phyloP scores from a whole-genome alignment of 352 stramenopile species.

The Phytophthora crassamura region DNA sequence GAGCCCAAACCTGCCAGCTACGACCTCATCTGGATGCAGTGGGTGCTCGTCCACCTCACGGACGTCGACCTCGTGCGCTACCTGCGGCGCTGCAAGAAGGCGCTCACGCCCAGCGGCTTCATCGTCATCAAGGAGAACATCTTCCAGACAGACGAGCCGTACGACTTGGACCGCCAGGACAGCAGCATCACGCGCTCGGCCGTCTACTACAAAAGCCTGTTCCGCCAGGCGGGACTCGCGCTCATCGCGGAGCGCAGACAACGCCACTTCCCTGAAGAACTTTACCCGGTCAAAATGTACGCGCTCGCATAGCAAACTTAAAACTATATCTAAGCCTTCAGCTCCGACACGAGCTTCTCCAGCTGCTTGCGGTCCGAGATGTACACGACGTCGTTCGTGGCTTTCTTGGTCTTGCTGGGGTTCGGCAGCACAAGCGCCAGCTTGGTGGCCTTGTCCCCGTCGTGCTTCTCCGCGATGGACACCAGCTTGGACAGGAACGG shows the following conservation, averaged over 20 bases:
- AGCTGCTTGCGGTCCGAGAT: slow-evolving; percentile 37
- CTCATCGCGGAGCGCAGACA: slow-evolving; percentile 88
- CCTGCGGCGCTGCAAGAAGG: slow-evolving; percentile 87
- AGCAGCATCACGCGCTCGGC: slow-evolving; percentile 92
- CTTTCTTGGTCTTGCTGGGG: slow-evolving; percentile 25
- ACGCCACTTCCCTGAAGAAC: slow-evolving; percentile 93
- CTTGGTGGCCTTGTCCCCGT: slow-evolving; percentile 36
- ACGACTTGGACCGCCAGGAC: slow-evolving; percentile 95
- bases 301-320: slow-evolving; percentile 62
- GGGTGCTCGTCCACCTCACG: slow-evolving; percentile 95
- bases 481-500: slow-evolving; percentile 50
- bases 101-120: slow-evolving; percentile 61
- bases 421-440: slow-evolving; percentile 42
- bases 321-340: slow-evolving; percentile 26
- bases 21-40: slow-evolving; percentile 98
- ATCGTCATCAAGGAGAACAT: slow-evolving; percentile 94
- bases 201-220: slow-evolving; percentile 93
- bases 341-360: slow-evolving; percentile 31
- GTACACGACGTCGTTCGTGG: slow-evolving; percentile 29
- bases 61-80: slow-evolving; percentile 95
- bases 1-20: slow-evolving; percentile 75
- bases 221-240: slow-evolving; percentile 90
- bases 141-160: slow-evolving; percentile 69
- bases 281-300: slow-evolving; percentile 97
- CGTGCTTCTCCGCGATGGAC: slow-evolving; percentile 27